phyloP scores from a whole-genome alignment of 176 grass and related monocot species.

The Zea luxurians region DNA sequence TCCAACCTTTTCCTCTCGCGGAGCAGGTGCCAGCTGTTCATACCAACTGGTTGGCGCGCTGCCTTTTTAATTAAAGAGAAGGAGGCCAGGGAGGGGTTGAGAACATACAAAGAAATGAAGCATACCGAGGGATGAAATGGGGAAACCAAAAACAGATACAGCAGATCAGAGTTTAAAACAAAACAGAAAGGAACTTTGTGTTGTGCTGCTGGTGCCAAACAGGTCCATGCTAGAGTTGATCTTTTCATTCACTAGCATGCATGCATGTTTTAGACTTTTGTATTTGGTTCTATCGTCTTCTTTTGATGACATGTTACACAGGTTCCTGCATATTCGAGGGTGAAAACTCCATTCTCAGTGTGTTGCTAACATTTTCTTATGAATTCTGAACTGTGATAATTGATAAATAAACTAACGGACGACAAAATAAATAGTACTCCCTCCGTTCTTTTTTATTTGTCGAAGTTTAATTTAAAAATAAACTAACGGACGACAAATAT shows the following conservation, averaged over 20 bases:
- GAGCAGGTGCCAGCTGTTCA: slow-evolving; percentile 21
- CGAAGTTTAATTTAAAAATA: too few relatives aligned
- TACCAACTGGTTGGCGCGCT: neutral
- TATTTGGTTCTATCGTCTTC: neutral
- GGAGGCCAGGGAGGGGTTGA: neutral
- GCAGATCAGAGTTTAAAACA: neutral
- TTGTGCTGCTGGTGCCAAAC: neutral
- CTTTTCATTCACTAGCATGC: neutral
- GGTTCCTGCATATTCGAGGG: neutral
- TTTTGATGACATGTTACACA: neutral
- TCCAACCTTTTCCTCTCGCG: neutral
- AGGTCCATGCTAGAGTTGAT: neutral
- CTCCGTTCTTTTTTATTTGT: too few relatives aligned
- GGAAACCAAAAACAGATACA: neutral
- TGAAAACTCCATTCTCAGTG: neutral
- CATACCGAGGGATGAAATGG: neutral
- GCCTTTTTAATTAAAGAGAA: slow-evolving; percentile 2
- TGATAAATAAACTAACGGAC: too few relatives aligned
- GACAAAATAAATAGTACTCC: too few relatives aligned
- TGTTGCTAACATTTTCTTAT: neutral
- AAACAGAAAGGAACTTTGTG: neutral
- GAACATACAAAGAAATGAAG: neutral
- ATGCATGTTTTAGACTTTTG: neutral
- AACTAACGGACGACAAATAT: neutral
- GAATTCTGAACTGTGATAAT: neutral